These are phyloP conservation scores for Botrytis paeoniae DNA, from an alignment of 2,329 filamentous ascomycete species.

Conservation along the genomic window DNA sequence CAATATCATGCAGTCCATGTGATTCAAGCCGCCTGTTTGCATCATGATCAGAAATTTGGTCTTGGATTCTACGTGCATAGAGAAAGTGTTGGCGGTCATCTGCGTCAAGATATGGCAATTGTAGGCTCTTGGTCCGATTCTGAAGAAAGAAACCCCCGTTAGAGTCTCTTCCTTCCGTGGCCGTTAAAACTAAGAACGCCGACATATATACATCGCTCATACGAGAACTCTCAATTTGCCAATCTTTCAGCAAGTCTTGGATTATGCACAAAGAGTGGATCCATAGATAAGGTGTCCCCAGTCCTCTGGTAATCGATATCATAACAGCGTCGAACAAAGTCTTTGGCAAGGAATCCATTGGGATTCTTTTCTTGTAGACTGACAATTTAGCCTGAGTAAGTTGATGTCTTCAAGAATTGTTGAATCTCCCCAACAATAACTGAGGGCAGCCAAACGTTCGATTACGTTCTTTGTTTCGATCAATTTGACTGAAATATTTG, in stretches of 20 bases:
- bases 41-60: not conserved
- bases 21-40: not conserved
- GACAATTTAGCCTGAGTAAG: not conserved
- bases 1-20: not conserved
- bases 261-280: not conserved
- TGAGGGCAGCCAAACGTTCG: not conserved
- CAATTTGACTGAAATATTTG: not conserved
- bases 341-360: not conserved
- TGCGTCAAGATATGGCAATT: not conserved
- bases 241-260: not conserved
- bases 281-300: not conserved
- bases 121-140: not conserved
- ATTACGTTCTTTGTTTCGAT: not conserved
- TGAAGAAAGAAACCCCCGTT: not conserved
- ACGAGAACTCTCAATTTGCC: not conserved
- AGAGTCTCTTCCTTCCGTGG: not conserved
- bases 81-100: not conserved
- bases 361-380: not conserved
- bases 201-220: not conserved
- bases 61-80: not conserved
- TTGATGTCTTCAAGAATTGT: not conserved
- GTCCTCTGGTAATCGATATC: not conserved
- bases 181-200: not conserved
- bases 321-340: not conserved
- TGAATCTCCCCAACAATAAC: not conserved